phyloP scores from a whole-genome alignment of 192 early-diverging fungal genomes.

The Backusella liffmaniae region DNA sequence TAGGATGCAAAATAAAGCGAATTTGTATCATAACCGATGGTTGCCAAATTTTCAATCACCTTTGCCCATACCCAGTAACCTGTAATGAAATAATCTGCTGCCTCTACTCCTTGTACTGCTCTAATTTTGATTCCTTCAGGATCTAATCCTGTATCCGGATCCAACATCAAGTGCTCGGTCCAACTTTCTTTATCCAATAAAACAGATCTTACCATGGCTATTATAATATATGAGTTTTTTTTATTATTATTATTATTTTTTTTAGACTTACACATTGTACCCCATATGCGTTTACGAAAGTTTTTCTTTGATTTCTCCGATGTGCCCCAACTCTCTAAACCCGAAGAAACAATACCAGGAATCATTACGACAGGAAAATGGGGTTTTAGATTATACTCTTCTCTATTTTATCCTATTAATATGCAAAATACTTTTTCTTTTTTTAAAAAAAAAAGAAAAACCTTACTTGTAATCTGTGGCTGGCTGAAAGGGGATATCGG shows the following conservation, averaged over 20 bases:
- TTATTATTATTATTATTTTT: neutral
- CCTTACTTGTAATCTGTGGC: constrained; percentile 30
- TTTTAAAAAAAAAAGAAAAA: neutral
- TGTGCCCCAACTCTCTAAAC: constrained; percentile 87
- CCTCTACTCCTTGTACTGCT: constrained; percentile 82
- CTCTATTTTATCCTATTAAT: constrained; percentile 4
- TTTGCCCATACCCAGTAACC: constrained; percentile 94
- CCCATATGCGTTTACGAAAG: constrained; percentile 88
- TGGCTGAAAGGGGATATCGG: constrained; percentile 49
- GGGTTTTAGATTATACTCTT: constrained; percentile 38
- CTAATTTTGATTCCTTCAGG: constrained; percentile 79
- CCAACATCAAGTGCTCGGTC: constrained; percentile 79
- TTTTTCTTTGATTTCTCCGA: constrained; percentile 75
- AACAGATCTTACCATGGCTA: constrained; percentile 81
- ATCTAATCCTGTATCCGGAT: constrained; percentile 80
- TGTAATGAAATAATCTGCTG: constrained; percentile 88
- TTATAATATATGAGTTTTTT: neutral
- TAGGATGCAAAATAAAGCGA: constrained; percentile 86
- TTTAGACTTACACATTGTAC: constrained; percentile 59
- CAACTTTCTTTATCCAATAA: constrained; percentile 86
- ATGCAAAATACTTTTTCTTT: neutral
- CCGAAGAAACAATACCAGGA: constrained; percentile 89
- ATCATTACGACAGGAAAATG: constrained; percentile 74
- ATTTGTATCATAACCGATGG: constrained; percentile 82
- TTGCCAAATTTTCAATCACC: constrained; percentile 79